Percentiles rank a stretch among this genome's conserved stretches.
These are phyloP conservation scores for Firmiana major DNA, from an alignment of 345 rosid genomes.

Conservation along the genomic window DNA sequence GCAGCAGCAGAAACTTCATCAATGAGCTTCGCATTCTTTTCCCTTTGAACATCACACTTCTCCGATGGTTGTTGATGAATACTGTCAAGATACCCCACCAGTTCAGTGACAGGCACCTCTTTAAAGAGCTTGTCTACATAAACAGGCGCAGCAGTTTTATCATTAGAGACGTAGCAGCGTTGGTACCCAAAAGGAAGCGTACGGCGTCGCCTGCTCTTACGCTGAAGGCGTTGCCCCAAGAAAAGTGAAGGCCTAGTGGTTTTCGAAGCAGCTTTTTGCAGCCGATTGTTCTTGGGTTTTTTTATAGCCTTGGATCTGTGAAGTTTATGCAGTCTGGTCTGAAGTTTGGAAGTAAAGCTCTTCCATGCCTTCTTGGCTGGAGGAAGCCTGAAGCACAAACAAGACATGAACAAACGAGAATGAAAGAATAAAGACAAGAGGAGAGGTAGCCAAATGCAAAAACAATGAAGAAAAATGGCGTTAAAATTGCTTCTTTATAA, in stretches of 20 bases:
- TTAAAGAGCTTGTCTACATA: constrained; percentile 54
- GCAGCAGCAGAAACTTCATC: neutral
- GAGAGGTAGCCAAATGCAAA: neutral
- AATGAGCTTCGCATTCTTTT: constrained; percentile 9
- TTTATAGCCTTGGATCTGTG: constrained; percentile 34
- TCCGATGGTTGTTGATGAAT: neutral
- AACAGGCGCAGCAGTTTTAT: constrained; percentile 36
- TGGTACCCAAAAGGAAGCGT: constrained; percentile 30
- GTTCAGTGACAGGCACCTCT: constrained; percentile 25
- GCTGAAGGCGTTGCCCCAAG: constrained; percentile 3
- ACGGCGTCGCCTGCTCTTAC: constrained; percentile 18
- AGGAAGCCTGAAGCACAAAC: constrained; percentile 42
- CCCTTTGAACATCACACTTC: no score
- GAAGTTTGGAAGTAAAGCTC: constrained; percentile 54
- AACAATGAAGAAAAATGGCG: neutral
- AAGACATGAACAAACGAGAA: constrained; percentile 39
- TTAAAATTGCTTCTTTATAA: constrained; percentile 11
- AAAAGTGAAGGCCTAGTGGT: neutral
- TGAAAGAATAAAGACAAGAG: no score
- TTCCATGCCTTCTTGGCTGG: constrained; percentile 76
- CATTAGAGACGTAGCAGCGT: constrained; percentile 25
- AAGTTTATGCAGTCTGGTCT: constrained; percentile 41
- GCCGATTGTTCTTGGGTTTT: constrained; percentile 15
- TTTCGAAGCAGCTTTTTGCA: neutral
- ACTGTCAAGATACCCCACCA: constrained; percentile 12